Evolutionary conservation across 2,329 filamentous ascomycete species (phyloP).

Genomic region (Sporothrix variecibatus): DNA sequence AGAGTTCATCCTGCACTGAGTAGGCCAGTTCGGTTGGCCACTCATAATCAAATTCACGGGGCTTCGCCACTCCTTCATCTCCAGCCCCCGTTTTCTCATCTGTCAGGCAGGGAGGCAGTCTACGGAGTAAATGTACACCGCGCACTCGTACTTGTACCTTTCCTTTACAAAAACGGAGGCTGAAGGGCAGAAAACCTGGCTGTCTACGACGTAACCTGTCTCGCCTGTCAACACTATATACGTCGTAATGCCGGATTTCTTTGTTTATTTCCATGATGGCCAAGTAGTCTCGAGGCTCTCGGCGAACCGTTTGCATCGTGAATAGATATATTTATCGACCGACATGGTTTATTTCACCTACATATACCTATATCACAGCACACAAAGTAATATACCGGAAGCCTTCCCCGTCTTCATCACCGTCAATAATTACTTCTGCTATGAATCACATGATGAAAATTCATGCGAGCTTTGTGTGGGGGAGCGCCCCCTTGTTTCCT

Average conservation of each 20-base stretch:
- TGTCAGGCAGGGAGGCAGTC: neutral
- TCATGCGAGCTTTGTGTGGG: slow-evolving; percentile 11
- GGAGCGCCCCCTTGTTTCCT: neutral
- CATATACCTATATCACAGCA: neutral
- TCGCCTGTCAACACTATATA: neutral
- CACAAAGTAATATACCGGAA: neutral
- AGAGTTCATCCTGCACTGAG: neutral
- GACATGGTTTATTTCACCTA: neutral
- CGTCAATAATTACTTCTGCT: neutral
- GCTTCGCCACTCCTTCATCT: slow-evolving; percentile 7
- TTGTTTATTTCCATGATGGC: neutral
- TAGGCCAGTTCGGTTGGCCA: neutral
- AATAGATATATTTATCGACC: neutral
- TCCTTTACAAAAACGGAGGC: too few species aligned
- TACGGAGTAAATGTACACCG: neutral
- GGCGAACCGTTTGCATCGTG: neutral
- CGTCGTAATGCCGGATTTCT: neutral
- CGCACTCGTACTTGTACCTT: neutral
- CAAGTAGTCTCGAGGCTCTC: neutral
- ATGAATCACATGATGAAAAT: slow-evolving; percentile 22
- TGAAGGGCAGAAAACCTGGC: too few species aligned
- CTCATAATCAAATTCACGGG: neutral
- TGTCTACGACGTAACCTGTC: too few species aligned
- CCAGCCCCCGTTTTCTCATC: neutral
- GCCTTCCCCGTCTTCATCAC: neutral